phyloP scores from a whole-genome alignment of 2,329 filamentous ascomycete genomes.

The Stagonosporopsis vannaccii region DNA sequence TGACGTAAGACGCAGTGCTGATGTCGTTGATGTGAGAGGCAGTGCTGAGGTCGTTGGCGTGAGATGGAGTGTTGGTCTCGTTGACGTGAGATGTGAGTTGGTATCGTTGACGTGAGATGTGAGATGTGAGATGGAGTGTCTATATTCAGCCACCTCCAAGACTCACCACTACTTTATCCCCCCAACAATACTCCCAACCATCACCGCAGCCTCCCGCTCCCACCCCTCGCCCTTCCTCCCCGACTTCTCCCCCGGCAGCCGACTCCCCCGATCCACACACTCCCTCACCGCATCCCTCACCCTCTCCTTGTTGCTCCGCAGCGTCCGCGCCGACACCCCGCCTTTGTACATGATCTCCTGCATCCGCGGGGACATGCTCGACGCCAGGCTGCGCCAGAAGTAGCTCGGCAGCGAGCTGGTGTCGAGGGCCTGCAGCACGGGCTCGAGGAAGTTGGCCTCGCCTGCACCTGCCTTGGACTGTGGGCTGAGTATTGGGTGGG shows the following conservation, averaged over 20 bases:
- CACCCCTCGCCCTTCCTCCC: slow-evolving; percentile 63
- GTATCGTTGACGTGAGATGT: too few species aligned
- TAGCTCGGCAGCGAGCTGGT: slow-evolving; percentile 86
- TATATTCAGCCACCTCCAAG: too few species aligned
- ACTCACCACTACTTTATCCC: slow-evolving; percentile 37
- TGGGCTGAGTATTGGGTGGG: slow-evolving; percentile 68
- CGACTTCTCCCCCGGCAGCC: slow-evolving; percentile 66
- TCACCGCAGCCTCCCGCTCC: slow-evolving; percentile 93
- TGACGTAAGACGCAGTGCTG: too few species aligned
- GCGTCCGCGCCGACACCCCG: slow-evolving; percentile 81
- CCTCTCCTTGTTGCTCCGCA: slow-evolving; percentile 76
- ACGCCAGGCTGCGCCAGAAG: slow-evolving; percentile 91
- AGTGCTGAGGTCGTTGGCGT: too few species aligned
- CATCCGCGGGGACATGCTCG: slow-evolving; percentile 76
- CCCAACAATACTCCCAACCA: slow-evolving; percentile 85
- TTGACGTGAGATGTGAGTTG: too few species aligned
- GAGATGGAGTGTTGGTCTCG: too few species aligned
- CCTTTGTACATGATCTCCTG: slow-evolving; percentile 85
- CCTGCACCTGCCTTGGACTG: neutral
- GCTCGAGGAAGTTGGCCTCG: slow-evolving; percentile 68
- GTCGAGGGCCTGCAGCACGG: slow-evolving; percentile 79
- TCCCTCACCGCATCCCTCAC: slow-evolving; percentile 81
- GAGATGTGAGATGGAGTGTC: too few species aligned
- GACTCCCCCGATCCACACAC: slow-evolving; percentile 80
- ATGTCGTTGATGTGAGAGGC: too few species aligned